A percentile compares a stretch with the other conserved stretches of the same genome.
phyloP scores from a whole-genome alignment of 768 basidiomycete genomes.

The Gautieria morchelliformis region DNA sequence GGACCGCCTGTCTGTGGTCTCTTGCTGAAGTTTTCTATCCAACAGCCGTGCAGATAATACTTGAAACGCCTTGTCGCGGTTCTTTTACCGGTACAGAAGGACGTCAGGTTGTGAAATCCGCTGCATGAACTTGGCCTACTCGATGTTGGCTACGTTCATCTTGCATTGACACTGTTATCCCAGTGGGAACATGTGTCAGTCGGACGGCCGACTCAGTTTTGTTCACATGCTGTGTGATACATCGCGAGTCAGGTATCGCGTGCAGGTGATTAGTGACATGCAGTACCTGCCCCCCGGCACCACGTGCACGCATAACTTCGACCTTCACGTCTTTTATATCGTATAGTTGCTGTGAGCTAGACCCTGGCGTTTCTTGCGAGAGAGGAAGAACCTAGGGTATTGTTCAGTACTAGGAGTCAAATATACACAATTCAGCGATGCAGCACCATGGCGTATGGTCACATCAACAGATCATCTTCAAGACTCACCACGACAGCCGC shows the following conservation, averaged over 20 bases:
- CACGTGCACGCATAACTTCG: conserved; percentile 94
- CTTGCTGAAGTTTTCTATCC: conserved; percentile 63
- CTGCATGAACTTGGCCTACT: conserved; percentile 30
- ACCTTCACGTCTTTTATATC: conserved; percentile 77
- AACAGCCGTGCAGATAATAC: conserved; percentile 80
- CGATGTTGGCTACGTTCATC: conserved; percentile 95
- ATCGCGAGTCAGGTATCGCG: not conserved
- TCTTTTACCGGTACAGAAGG: conserved; percentile 35
- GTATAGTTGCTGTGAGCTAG: conserved; percentile 54
- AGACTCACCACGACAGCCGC: conserved; percentile 70
- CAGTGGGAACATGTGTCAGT: conserved; percentile 84
- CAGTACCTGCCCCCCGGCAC: conserved; percentile 88
- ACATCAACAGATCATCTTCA: not conserved
- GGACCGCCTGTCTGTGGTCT: conserved; percentile 61
- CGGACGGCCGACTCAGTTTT: conserved; percentile 97
- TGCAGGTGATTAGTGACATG: not conserved
- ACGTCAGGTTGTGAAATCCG: not conserved
- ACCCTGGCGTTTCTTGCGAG: conserved; percentile 50
- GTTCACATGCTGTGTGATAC: conserved; percentile 80
- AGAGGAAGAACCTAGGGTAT: conserved; percentile 73
- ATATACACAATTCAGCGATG: not conserved
- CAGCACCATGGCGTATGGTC: too few species aligned
- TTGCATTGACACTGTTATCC: conserved; percentile 95
- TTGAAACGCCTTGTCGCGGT: conserved; percentile 87
- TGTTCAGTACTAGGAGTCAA: not conserved